Evolutionary conservation across 2,329 filamentous ascomycete genomes (phyloP).

Genomic region (Aspergillus sp.): DNA sequence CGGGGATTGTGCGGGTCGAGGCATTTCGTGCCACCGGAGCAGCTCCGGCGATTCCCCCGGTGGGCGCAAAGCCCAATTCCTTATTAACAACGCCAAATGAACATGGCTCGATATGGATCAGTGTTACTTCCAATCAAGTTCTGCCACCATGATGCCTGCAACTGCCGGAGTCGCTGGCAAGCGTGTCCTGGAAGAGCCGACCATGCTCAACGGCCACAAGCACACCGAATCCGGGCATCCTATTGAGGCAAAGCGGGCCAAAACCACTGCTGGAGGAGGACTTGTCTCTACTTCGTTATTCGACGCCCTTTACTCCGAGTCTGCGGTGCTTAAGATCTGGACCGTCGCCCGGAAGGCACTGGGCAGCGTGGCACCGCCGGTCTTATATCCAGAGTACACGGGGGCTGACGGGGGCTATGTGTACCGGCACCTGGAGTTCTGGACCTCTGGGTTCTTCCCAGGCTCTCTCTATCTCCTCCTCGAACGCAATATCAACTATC

Average conservation of each 20-base stretch:
- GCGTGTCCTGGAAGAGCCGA: no score
- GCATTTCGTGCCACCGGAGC: no score
- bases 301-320: conserved; percentile 19
- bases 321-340: conserved; percentile 23
- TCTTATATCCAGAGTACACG: conserved; percentile 19
- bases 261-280: background rate
- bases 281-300: background rate
- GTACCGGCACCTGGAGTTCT: conserved; percentile 45
- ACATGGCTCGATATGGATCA: no score
- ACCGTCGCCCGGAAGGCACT: conserved; percentile 18
- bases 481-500: no score
- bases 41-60: no score
- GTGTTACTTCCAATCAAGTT: no score
- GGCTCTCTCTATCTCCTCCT: conserved; percentile 46
- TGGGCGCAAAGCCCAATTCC: no score
- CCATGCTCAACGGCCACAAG: no score
- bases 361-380: conserved; percentile 7
- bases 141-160: no score
- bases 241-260: background rate
- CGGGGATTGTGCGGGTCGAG: no score
- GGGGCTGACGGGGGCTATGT: conserved; percentile 31
- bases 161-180: no score
- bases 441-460: conserved; percentile 53
- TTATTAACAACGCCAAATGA: no score
- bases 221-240: background rate